Conservation (phyloP, 495 filamentous ascomycete species). For the Apodospora peruviana region DNA sequence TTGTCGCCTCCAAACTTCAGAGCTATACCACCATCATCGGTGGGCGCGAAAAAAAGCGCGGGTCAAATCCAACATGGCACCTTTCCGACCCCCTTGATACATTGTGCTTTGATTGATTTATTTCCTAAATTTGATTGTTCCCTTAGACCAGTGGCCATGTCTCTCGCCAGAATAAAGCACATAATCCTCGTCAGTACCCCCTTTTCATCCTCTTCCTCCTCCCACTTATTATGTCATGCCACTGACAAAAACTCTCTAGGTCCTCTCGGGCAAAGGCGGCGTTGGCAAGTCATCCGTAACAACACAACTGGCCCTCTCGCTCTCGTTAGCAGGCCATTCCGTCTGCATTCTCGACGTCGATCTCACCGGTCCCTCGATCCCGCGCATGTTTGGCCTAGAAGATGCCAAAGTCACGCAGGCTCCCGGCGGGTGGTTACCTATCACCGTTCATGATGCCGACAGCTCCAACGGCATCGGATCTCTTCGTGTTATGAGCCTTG, state of each 20-base stretch:
- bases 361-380: slow-evolving; percentile 92
- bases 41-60: background rate
- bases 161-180: slow-evolving; percentile 53
- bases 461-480: slow-evolving; percentile 49
- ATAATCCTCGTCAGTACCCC: slow-evolving; percentile 48
- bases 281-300: slow-evolving; percentile 97
- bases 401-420: slow-evolving; percentile 84
- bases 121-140: background rate
- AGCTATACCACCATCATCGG: no score
- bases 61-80: slow-evolving; percentile 1
- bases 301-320: slow-evolving; percentile 86
- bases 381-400: slow-evolving; percentile 87
- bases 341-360: slow-evolving; percentile 97
- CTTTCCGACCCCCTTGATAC: slow-evolving; percentile 12
- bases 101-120: background rate
- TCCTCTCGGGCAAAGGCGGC: slow-evolving; percentile 96
- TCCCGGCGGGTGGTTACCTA: slow-evolving; percentile 83
- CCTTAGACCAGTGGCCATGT: slow-evolving; percentile 41
- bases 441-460: slow-evolving; percentile 63
- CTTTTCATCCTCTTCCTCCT: background rate
- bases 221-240: background rate
- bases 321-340: slow-evolving; percentile 74
- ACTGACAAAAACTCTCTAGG: slow-evolving; percentile 29
- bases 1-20: background rate
- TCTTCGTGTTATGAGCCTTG: slow-evolving; percentile 86